phyloP scores from a whole-genome alignment of 257 asterid genomes.

The Linaria vulgaris region DNA sequence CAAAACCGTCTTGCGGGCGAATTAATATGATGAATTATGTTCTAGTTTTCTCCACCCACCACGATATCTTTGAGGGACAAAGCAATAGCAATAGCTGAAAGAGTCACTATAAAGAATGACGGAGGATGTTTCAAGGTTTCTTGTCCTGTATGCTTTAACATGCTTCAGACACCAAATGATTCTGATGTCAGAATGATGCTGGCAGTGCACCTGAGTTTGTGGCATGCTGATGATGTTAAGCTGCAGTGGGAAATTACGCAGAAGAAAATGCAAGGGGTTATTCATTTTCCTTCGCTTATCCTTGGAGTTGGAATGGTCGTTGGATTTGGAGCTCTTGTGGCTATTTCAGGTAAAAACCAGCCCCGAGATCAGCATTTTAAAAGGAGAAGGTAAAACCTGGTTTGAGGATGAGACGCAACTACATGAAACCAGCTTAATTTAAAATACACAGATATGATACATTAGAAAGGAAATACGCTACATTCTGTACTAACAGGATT shows the following conservation, averaged over 20 bases:
- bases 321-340: constrained; percentile 59
- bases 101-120: constrained; percentile 50
- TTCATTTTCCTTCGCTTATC: constrained; percentile 63
- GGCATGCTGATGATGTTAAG: constrained; percentile 83
- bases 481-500: background rate
- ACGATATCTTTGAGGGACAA: constrained; percentile 51
- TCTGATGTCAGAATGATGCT: constrained; percentile 60
- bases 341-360: constrained; percentile 43
- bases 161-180: constrained; percentile 33
- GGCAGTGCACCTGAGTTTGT: constrained; percentile 81
- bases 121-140: constrained; percentile 45
- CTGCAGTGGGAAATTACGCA: constrained; percentile 82
- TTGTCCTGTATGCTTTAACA: constrained; percentile 72
- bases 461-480: too few species aligned
- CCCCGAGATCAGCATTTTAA: constrained; percentile 27
- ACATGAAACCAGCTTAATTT: background rate
- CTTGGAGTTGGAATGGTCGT: constrained; percentile 65
- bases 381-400: constrained; percentile 29
- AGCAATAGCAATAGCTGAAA: constrained; percentile 70
- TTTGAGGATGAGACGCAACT: constrained; percentile 22
- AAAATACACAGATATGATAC: background rate
- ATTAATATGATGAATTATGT: background rate
- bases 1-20: background rate
- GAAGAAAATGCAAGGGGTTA: constrained; percentile 34
- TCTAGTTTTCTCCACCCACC: constrained; percentile 43